Percentiles rank a stretch among this genome's conserved stretches.
Evolutionary conservation across 768 basidiomycete species (phyloP).

Genomic region (Tricholoma matsutake): DNA sequence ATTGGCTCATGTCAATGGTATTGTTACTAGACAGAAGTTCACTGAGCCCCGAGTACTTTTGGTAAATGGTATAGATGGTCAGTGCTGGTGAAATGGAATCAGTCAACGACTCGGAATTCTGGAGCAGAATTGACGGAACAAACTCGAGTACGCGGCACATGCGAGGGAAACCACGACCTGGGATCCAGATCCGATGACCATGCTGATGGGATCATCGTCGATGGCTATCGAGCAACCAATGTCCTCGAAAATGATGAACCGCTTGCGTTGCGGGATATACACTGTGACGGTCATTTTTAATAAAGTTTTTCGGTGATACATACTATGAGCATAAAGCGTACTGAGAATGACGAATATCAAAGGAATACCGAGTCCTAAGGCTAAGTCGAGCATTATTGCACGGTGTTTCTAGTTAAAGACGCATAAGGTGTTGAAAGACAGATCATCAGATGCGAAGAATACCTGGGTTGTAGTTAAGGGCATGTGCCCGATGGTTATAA

Average conservation of each 20-base stretch:
- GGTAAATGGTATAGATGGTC: not conserved
- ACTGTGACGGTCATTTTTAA: not conserved
- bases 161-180: not conserved
- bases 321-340: not conserved
- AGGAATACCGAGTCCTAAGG: slow-evolving; percentile 3
- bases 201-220: not conserved
- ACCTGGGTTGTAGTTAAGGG: not conserved
- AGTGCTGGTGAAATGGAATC: not conserved
- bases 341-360: not conserved
- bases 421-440: not conserved
- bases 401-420: slow-evolving; percentile 4
- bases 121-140: not conserved
- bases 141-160: not conserved
- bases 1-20: not conserved
- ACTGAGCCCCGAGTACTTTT: not conserved
- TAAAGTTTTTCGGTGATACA: not conserved
- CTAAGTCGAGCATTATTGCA: not conserved
- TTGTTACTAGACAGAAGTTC: not conserved
- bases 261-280: not conserved
- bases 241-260: not conserved
- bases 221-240: not conserved
- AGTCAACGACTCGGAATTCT: not conserved
- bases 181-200: not conserved
- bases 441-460: not conserved
- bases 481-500: not conserved